Evolutionary conservation across 768 basidiomycete species (phyloP), one percentile per base, ranked within the genome.

Genomic region (Boletus sensibilis): DNA sequence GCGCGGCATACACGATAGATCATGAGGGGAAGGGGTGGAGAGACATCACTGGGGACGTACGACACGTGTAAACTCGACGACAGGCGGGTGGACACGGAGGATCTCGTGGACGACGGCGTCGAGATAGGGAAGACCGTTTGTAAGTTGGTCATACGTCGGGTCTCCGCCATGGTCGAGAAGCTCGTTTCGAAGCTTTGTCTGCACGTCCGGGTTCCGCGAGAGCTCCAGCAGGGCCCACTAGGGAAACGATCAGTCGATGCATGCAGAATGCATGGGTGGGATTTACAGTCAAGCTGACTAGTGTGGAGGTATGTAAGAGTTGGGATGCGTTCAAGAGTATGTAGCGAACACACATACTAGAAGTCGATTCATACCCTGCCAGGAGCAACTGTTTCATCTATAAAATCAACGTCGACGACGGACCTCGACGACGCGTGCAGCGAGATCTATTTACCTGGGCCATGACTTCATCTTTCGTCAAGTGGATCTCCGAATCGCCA

Each of bases 181-280:
- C 47, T 86, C 83, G 2, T 77, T 71, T 38, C 84, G 76, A 6
- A 85, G 67, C 43, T 71, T 78, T 20, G 70, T 63, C 64, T 86
- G 84, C 10, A 74, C 68, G 23, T 80, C 73, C 0, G 69, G 76
- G 53, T 80, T 64, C 29, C 72, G 73, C 2, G 72, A 75, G 0
- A 86, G 74, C 57, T 85, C 83, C n/a, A 86, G 76, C 0, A 87
- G 70, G 1, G 81, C 78, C 83, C 84, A 86, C 80, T 80, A 23
- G 18, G 13, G 9, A 43, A 14, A 1, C 4, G 16, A n/a, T 47
- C 2, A 33, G 39, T 23, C 0, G 14, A 21, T 27, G 37, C 1
- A 20, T 10, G 23, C 1, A 16, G 11, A 33, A 38, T 4, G 2
- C 23, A 37, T 12, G 0, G 7, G 14, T 13, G 11, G 4, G 0